These are phyloP conservation scores for Thalassiosira exigua DNA, from an alignment of 352 stramenopile genomes.

Conservation along the genomic window DNA sequence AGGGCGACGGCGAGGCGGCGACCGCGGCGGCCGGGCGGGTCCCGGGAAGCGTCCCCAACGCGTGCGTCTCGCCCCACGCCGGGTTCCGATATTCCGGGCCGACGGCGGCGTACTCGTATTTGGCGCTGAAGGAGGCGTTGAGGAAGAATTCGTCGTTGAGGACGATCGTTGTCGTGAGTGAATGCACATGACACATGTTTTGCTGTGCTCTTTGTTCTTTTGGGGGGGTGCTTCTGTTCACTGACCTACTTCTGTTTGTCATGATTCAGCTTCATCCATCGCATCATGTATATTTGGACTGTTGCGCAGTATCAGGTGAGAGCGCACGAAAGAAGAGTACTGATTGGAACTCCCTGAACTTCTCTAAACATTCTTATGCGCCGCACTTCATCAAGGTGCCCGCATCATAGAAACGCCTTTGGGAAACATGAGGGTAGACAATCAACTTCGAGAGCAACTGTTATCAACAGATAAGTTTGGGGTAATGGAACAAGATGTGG, in stretches of 20 bases:
- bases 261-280: slow-evolving; percentile 88
- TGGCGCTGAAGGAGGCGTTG: slow-evolving; percentile 86
- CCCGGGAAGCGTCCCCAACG: slow-evolving; percentile 53
- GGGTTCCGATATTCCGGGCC: slow-evolving; percentile 90
- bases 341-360: too few relatives aligned
- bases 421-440: slow-evolving; percentile 91
- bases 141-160: slow-evolving; percentile 37
- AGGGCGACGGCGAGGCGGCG: slow-evolving; percentile 12
- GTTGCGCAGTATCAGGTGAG: slow-evolving; percentile 72
- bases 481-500: slow-evolving; percentile 84
- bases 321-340: background rate
- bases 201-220: background rate
- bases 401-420: slow-evolving; percentile 93
- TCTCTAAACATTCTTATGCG: too few relatives aligned
- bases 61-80: slow-evolving; percentile 79
- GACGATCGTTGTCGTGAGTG: slow-evolving; percentile 53
- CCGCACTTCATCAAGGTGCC: slow-evolving; percentile 65
- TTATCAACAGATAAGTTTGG: slow-evolving; percentile 84
- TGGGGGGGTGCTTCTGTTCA: too few relatives aligned
- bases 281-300: slow-evolving; percentile 94
- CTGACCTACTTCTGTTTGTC: background rate
- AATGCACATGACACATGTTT: background rate
- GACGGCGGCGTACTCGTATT: slow-evolving; percentile 93
- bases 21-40: slow-evolving; percentile 22
- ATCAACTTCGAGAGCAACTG: slow-evolving; percentile 90